These are phyloP conservation scores for Geotrichum aggregatum DNA, from an alignment of 1,139 yeast species.

Conservation along the genomic window DNA sequence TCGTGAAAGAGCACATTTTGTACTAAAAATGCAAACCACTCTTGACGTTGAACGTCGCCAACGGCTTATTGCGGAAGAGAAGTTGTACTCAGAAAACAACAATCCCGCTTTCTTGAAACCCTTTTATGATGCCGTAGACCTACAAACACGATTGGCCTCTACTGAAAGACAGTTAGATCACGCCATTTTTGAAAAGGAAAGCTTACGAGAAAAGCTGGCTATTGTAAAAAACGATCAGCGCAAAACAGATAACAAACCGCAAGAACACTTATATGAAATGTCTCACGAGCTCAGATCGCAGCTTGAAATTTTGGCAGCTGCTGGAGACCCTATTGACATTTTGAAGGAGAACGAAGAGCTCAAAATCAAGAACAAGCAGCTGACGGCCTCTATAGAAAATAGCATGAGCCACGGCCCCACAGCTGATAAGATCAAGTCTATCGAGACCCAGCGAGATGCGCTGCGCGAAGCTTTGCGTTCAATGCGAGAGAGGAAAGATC, in stretches of 20 bases:
- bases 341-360: slow-evolving; percentile 35
- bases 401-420: slow-evolving; percentile 34
- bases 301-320: slow-evolving; percentile 32
- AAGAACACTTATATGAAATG: no score
- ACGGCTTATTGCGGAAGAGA: slow-evolving; percentile 31
- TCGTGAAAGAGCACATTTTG: slow-evolving; percentile 27
- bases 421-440: slow-evolving; percentile 32
- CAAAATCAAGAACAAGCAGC: slow-evolving; percentile 36
- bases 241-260: slow-evolving; percentile 18
- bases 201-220: slow-evolving; percentile 13
- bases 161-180: slow-evolving; percentile 27
- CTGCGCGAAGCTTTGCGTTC: slow-evolving; percentile 42
- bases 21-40: slow-evolving; percentile 32
- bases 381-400: slow-evolving; percentile 34
- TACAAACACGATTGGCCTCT: slow-evolving; percentile 29
- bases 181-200: slow-evolving; percentile 29
- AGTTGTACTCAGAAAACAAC: slow-evolving; percentile 1
- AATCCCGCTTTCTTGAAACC: slow-evolving; percentile 6
- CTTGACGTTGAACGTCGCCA: slow-evolving; percentile 38
- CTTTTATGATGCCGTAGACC: slow-evolving; percentile 21
- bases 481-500: slow-evolving; percentile 39
- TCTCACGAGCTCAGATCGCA: slow-evolving; percentile 24
- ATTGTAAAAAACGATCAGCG: background rate
- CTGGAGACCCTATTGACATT: slow-evolving; percentile 34
- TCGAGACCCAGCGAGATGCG: slow-evolving; percentile 44